Evolutionary conservation across 2,329 filamentous ascomycete species (phyloP), one percentile per base, ranked within the genome.

Genomic region (Pseudopyrenochaeta lycopersici): DNA sequence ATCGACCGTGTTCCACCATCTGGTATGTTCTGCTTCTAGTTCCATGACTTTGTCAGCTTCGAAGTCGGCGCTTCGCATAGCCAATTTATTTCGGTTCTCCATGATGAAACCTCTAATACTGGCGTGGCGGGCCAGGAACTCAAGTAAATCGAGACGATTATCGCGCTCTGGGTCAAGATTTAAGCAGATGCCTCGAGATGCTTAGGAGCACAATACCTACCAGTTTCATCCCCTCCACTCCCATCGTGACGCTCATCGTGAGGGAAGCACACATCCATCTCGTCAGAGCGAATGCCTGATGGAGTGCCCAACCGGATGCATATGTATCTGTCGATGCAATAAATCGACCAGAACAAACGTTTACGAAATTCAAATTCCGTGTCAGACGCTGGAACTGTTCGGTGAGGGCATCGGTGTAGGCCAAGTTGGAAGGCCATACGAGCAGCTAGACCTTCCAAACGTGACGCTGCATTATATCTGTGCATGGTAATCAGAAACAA

Each of bases 1-100:
- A 36, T 67, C 66, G 1, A 68, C 63, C 31, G 40, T 58, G 18
- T 66, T 68, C 66, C 66, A 68, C 66, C 66, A 68, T 41, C 58
- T 65, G 11, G 58, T 61, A 27, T 67, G 64, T 18, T 68, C 64
- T 11, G 64, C 60, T 20, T 68, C 64, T 7, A 62, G 48, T 15
- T 56, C 41, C 52, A 68, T 42, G n/a, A 44, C 49, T 21, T 60
- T 35, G 2, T 60, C 46, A 3, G 41, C 23, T n/a, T 63, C 60
- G 17, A 57, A 43, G 15, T 30, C n/a, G 18, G 43, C 51, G 29
- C 39, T 39, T 17, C 47, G 43, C 4, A 64, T 23, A 9, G 58
- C 29, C 14, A 57, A 54, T 32, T 44, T 58, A 23, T 57, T 61
- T 12, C 66, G 54, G 17, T 42, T 55, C 33, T 67, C 56, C 64